Conservation (phyloP, 2,329 filamentous ascomycete genomes). For the Cladosporium colombiae region DNA sequence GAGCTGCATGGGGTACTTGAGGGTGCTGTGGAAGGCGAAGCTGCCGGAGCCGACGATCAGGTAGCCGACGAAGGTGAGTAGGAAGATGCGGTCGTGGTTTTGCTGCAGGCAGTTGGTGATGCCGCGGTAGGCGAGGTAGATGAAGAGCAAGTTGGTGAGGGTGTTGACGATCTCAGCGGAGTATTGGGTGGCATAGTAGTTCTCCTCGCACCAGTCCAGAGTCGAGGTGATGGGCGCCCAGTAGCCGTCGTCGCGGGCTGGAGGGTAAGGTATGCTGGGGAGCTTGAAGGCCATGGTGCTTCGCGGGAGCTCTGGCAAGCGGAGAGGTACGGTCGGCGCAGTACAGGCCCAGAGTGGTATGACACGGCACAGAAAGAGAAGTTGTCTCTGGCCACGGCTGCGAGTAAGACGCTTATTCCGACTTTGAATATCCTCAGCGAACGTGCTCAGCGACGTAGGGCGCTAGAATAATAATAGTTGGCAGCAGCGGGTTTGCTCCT, state of each 20-base stretch:
- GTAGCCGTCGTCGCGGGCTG: slow-evolving; percentile 35
- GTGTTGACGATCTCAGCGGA: slow-evolving; percentile 78
- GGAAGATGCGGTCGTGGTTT: slow-evolving; percentile 73
- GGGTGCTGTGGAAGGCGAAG: slow-evolving; percentile 64
- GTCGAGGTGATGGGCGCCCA: slow-evolving; percentile 73
- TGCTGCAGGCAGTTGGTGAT: slow-evolving; percentile 71
- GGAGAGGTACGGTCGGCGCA: slow-evolving; percentile 12
- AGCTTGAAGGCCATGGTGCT: slow-evolving; percentile 41
- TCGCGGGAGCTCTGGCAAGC: neutral
- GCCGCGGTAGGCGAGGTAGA: slow-evolving; percentile 75
- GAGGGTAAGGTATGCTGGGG: slow-evolving; percentile 36
- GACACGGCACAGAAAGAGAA: neutral
- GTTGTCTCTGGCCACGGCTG: neutral
- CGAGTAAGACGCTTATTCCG: neutral
- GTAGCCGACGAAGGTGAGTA: slow-evolving; percentile 65
- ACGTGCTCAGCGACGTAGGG: slow-evolving; percentile 7
- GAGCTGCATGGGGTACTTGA: slow-evolving; percentile 71
- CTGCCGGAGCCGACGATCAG: slow-evolving; percentile 62
- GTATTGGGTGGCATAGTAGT: slow-evolving; percentile 74
- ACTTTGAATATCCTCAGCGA: neutral
- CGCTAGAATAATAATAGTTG: slow-evolving; percentile 12
- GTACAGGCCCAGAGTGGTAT: neutral
- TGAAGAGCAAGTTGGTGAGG: slow-evolving; percentile 78
- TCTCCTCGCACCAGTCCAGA: slow-evolving; percentile 81
- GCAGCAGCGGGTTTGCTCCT: slow-evolving; percentile 13